Conservation (phyloP, 2,329 filamentous ascomycete genomes). For the Pyrenochaeta sp. region DNA sequence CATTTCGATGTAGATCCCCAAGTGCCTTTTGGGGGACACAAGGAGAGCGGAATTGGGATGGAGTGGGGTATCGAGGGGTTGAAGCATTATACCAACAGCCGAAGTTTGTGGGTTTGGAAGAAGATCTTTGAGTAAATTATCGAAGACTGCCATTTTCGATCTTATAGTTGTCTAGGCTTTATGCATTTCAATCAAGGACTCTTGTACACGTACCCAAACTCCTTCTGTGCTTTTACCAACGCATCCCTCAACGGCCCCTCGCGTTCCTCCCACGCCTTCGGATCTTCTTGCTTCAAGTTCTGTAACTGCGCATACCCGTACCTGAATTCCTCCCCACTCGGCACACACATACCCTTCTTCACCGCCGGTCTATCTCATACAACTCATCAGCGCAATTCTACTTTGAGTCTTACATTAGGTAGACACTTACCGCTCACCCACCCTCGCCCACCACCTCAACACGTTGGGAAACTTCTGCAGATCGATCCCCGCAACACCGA, state of each 20-base stretch:
- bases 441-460: conserved; percentile 6
- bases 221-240: conserved; percentile 41
- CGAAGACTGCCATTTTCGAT: too few species aligned
- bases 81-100: conserved; percentile 27
- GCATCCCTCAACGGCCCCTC: conserved; percentile 42
- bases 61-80: conserved; percentile 59
- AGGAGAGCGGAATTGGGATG: conserved; percentile 77
- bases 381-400: too few species aligned
- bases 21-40: conserved; percentile 73
- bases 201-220: conserved; percentile 47
- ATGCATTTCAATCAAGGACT: conserved; percentile 1
- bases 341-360: conserved; percentile 37
- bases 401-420: too few species aligned
- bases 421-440: too few species aligned
- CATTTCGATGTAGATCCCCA: conserved; percentile 42
- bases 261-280: conserved; percentile 53
- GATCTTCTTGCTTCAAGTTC: conserved; percentile 45
- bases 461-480: conserved; percentile 45
- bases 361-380: conserved; percentile 49
- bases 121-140: conserved; percentile 20
- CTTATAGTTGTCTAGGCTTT: too few species aligned
- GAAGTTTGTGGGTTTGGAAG: conserved; percentile 30
- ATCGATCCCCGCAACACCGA: conserved; percentile 45
- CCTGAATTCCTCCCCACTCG: conserved; percentile 29
- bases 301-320: conserved; percentile 47